A percentile compares a stretch with the other conserved stretches of the same genome.
Conservation (phyloP, 345 rosid species). For the Populus simonii region DNA sequence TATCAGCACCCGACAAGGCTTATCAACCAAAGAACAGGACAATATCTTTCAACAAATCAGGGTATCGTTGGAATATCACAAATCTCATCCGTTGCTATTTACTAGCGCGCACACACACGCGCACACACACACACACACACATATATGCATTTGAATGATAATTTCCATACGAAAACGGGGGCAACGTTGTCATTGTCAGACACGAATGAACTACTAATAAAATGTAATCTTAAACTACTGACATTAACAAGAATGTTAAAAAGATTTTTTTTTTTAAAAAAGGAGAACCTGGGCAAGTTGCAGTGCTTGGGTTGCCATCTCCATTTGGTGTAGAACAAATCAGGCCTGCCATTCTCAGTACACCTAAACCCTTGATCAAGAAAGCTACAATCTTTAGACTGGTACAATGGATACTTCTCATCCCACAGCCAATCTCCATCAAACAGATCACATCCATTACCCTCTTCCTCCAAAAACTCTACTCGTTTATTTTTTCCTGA, state of each 20-base stretch:
- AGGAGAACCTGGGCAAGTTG: constrained; percentile 71
- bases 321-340: constrained; percentile 82
- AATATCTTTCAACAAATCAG: constrained; percentile 9
- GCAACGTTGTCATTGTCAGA: not conserved
- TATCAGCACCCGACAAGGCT: constrained; percentile 1
- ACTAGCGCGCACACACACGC: not conserved
- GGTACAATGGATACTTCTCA: constrained; percentile 77
- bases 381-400: constrained; percentile 74
- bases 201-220: not conserved
- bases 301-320: constrained; percentile 92
- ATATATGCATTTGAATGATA: too few species aligned
- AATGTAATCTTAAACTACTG: too few species aligned
- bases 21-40: constrained; percentile 1
- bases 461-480: constrained; percentile 57
- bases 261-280: not conserved
- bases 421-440: constrained; percentile 98
- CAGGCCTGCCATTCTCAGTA: constrained; percentile 83
- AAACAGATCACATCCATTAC: constrained; percentile 66
- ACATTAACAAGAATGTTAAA: not conserved
- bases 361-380: constrained; percentile 86
- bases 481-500: constrained; percentile 32
- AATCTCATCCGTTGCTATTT: too few species aligned
- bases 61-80: not conserved
- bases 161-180: not conserved
- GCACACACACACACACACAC: too few species aligned